phyloP scores from a whole-genome alignment of 306 rosid species.

The Herpetospermum pedunculosum region DNA sequence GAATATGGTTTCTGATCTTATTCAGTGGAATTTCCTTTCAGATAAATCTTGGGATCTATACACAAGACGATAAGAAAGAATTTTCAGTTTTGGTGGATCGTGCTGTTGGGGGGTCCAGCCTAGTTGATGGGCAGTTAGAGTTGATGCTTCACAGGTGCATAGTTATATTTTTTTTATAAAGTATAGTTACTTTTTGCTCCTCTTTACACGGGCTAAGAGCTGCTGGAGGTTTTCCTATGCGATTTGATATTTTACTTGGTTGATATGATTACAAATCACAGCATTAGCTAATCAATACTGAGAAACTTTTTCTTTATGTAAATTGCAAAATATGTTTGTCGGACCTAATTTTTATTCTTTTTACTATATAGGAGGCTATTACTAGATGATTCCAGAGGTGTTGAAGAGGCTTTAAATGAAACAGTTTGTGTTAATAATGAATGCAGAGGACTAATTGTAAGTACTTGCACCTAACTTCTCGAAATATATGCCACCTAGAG shows the following conservation, averaged over 20 bases:
- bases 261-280: not conserved
- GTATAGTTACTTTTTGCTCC: not conserved
- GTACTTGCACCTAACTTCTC: slow-evolving; percentile 7
- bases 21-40: slow-evolving; percentile 4
- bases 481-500: not conserved
- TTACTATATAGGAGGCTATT: slow-evolving; percentile 52
- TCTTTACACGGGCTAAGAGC: not conserved
- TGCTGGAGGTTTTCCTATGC: not conserved
- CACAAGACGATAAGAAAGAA: slow-evolving; percentile 29
- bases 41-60: slow-evolving; percentile 43
- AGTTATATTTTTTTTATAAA: not conserved
- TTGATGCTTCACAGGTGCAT: slow-evolving; percentile 43
- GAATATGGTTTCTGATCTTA: not conserved
- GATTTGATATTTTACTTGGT: not conserved
- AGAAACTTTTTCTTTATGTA: not conserved
- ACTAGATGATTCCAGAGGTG: slow-evolving; percentile 78
- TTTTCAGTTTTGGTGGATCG: slow-evolving; percentile 50
- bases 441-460: slow-evolving; percentile 75
- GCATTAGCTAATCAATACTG: not conserved
- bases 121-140: slow-evolving; percentile 40
- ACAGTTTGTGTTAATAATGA: slow-evolving; percentile 51
- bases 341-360: not conserved
- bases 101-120: slow-evolving; percentile 34
- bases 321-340: not conserved
- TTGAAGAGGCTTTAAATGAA: slow-evolving; percentile 75